Evolutionary conservation across 345 rosid genomes (phyloP), one percentile per base, ranked within the genome.

Genomic region (Ceriops decandra): DNA sequence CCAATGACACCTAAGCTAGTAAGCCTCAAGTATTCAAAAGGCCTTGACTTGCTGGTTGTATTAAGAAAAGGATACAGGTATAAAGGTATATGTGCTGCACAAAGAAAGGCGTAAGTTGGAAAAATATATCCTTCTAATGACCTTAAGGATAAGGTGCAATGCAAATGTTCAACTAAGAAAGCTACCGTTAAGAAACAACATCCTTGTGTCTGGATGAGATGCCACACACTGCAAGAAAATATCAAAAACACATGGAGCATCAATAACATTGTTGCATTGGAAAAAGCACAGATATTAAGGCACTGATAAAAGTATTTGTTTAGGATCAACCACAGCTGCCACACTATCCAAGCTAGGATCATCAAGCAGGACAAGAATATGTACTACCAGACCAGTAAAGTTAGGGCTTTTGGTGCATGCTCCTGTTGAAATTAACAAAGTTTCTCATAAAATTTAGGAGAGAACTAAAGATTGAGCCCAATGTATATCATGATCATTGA

Each of bases 1-100:
- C 99, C 98, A 26, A 95, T 90, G 82, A 95, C 99, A 75, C 99
- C 99, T 83, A 95, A 83, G 81, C 98, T 95, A 62, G 98, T 95
- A 52, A 92, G 97, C 76, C 99, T 82, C 82, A 95, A 60, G 78
- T 92, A 95, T 74, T 95, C 99, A 35, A 87, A 95, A 69, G 99
- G 97, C 80, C 97, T 88, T 31, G 98, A 87, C 87, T 95, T 95
- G 79, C 96, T 95, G 30, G 92, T 88, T 68, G 98, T 92, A 66
- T 95, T 90, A 19, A 95, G 96, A 81, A 95, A 95, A 53, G 99
- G 98, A 26, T 92, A 92, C 58, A 95, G 78, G 81, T 95, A 95
- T 51, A 95, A 63, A 28, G 98, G 96, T 74, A 95, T 95, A 82
- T 92, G 99, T 83, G 98, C 99, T 92, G 93, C 67, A 77, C 26